Evolutionary conservation across 176 grass and related monocot genomes (phyloP), one percentile per base, ranked within the genome.

Genomic region (Ananas comosus): DNA sequence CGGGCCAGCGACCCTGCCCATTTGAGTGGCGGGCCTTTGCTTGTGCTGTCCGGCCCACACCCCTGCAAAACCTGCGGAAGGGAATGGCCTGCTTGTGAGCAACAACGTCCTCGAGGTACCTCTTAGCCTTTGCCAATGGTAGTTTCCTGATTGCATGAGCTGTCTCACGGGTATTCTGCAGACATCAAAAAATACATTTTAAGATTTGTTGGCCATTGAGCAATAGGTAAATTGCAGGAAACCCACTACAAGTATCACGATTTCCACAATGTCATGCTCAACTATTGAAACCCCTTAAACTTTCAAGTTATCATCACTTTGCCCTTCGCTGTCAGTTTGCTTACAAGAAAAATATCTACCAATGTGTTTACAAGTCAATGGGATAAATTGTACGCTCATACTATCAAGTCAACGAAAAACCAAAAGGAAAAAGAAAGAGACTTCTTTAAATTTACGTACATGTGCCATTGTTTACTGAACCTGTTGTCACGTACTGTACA

Each of bases 41-140:
- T 78, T 96, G 92, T 3, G 85, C 92, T 7, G 92, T 96, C 65
- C 83, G 85, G 4, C 92, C 92, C 50, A 96, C 92, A 66, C 88
- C 92, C 48, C 88, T 5, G 17, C 85, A 96, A 76, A 82, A 96
- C 57, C 92, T 87, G 13, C 92, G 23, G 83, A 96, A 96, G 68
- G 91, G 91, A 68, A 91, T 96, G 9, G 88, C 92, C 61, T 96
- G 88, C 85, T 96, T 91, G 80, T 96, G 92, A 51, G 85, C 85
- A 18, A 91, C 84, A 27, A 96, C 92, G 75, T 96, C 92, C 53
- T 96, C 85, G 73, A 91, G 85, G 65, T 96, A 96, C 51, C 80
- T 70, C 69, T 96, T 96, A 49, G 92, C 92, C 78, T 96, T 96
- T n/a, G 16, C 52, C 67, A 96, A 64, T 3, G 91, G 54, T n/a